Base-by-base conservation (phyloP, 495 filamentous ascomycete species). In the Penicillium paradoxum region DNA sequence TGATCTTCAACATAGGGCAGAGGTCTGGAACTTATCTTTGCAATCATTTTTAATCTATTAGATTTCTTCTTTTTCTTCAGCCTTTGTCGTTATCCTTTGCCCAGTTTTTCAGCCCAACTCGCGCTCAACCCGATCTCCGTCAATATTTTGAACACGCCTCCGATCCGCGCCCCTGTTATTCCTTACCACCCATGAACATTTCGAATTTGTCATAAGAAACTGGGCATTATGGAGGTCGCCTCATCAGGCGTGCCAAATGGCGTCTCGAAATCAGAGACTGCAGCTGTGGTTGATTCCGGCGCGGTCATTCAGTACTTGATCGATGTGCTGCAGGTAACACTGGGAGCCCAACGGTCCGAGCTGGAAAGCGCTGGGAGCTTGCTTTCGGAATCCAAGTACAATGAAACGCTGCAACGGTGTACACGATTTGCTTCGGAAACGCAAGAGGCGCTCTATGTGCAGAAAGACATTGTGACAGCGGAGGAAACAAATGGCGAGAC, bases 401-500 rank as follows among this genome's bases (percentile, higher is more conserved):
- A 74, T 32, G 91, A 97, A 49, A 97, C 93, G 0, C 72, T 91
- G 22, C 84, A 90, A 61, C 79, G 90, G 72, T 96, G 92, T 70
- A 85, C 82, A 55, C 84, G 92, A 60, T 99, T 96, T 68, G 89
- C 90, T 43, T 82, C 84, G 24, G 93, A 97, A 70, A 74, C 87
- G 42, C 90, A 95, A 74, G 80, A 86, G 34, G 90, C 86, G 22
- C 72, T 99, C 44, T 97, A 96, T 70, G 86, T 95, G 52, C 86
- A 90, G 62, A 95, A 96, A 71, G 89, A 96, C 61, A 65, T 87
- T 30, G 69, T 82, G 36, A 69, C 74, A 19, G 70, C 76, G n/a
- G 79, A 82, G 44, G 66, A 79, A 46, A 57, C 73, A 41, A 78
- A 82, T 51, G 72, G 70, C n/a, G 66, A 69, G 47, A 61, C 67